Base-by-base conservation (phyloP, 2,329 filamentous ascomycete genomes). In the Ustilaginoidea virens region DNA sequence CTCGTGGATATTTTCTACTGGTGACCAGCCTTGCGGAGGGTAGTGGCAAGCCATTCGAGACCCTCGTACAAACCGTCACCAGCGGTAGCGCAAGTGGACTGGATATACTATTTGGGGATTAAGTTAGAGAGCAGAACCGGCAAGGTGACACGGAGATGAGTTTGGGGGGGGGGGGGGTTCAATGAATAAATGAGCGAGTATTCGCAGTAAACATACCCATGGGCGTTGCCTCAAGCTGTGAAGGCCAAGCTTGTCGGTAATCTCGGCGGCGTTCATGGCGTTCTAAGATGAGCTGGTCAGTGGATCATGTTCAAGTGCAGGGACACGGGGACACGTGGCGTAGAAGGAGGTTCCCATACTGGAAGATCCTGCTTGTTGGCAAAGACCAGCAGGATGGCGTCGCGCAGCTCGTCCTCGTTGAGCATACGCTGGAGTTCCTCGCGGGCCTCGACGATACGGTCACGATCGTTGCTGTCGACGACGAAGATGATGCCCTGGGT, bases 401-500 rank as follows among this genome's bases (percentile, higher is more conserved):
- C 90, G 57, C 87, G 81, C 60, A 98, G 83, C 69, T 98, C 90
- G 45, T 93, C 81, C 63, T 98, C 90, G 64, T 96, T 92, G 58
- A 98, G 75, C 75, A 98, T 98, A 58, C 90, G 80, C 61, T 92
- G 82, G 52, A 98, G 69, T 63, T 98, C 90, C 60, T 92, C 85
- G 40, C 83, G 76, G 49, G 90, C 90, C 70, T 98, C 90, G 46
- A 90, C 80, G 51, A 98, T 80, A 75, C 90, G 85, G 61, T 92
- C 86, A 56, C 85, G 81, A 74, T 98, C 90, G 64, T 93, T 94
- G 66, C 80, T 87, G 66, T 98, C 90, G 56, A 98, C 85, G 47
- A 98, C 90, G 72, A 98, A 98, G 66, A 98, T 96, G 60, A 98
- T 87, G 58, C 90, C 90, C 65, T 98, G 90, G 45, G 90, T 98